phyloP scores from a whole-genome alignment of 2,329 filamentous ascomycete genomes.

The Diaporthe eres region DNA sequence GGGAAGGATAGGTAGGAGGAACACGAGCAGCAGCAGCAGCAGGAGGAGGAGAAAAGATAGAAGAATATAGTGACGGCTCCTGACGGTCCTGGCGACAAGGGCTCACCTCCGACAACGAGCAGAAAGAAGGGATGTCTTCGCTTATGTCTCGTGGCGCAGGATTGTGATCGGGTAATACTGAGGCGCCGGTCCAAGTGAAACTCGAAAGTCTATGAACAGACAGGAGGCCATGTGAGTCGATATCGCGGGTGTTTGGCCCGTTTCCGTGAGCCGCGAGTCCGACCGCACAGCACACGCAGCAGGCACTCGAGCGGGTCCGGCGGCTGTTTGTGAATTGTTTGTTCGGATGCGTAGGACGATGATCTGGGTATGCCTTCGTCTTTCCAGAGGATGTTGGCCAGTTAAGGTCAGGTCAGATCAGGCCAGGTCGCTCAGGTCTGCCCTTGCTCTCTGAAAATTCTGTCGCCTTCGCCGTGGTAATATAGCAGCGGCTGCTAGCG shows the following conservation, averaged over 20 bases:
- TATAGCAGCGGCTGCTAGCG: constrained; percentile 27
- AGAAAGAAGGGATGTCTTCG: constrained; percentile 23
- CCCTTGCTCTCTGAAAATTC: constrained; percentile 1
- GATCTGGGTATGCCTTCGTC: not conserved
- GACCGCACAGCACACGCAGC: constrained; percentile 14
- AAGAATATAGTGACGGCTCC: constrained; percentile 7
- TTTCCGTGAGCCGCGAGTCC: constrained; percentile 6
- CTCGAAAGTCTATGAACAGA: constrained; percentile 33
- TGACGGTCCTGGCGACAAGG: constrained; percentile 2
- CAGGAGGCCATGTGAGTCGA: constrained; percentile 32
- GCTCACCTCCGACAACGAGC: not conserved
- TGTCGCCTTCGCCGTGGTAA: constrained; percentile 17
- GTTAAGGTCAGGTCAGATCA: not conserved
- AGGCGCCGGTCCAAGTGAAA: constrained; percentile 32
- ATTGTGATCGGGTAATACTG: constrained; percentile 17
- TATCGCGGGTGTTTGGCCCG: constrained; percentile 21
- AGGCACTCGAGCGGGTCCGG: constrained; percentile 1
- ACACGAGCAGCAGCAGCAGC: not conserved
- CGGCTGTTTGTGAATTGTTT: constrained; percentile 14
- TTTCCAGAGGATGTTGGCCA: not conserved
- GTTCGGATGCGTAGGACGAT: not conserved
- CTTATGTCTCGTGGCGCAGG: constrained; percentile 30
- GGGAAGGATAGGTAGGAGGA: not conserved
- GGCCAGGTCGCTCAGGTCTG: not conserved
- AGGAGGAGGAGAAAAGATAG: not conserved